A percentile compares a stretch with the other conserved stretches of the same genome.
phyloP scores from a whole-genome alignment of 2,329 filamentous ascomycete species.

The Juglanconis oblonga region DNA sequence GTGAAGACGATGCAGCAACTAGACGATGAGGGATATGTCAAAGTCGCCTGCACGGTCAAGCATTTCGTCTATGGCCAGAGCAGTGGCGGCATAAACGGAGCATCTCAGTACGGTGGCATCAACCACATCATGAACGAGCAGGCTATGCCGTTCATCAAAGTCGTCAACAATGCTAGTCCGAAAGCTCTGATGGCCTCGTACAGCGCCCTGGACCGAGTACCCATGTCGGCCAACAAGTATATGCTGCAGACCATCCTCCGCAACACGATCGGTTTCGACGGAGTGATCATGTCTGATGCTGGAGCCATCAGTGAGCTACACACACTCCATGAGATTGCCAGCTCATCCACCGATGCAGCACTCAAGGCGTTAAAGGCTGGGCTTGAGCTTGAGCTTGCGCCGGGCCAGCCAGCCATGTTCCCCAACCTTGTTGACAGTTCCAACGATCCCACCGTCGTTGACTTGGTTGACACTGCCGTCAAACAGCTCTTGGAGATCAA shows the following conservation, averaged over 20 bases:
- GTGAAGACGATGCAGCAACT: constrained; percentile 34
- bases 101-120: constrained; percentile 30
- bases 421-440: constrained; percentile 22
- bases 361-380: constrained; percentile 26
- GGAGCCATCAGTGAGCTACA: constrained; percentile 27
- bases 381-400: constrained; percentile 28
- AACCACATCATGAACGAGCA: constrained; percentile 34
- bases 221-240: constrained; percentile 30
- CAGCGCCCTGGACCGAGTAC: constrained; percentile 28
- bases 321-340: constrained; percentile 26
- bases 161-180: constrained; percentile 26
- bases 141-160: constrained; percentile 28
- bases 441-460: constrained; percentile 22
- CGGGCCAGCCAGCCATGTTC: constrained; percentile 23
- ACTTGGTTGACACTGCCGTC: constrained; percentile 26
- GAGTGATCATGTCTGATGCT: constrained; percentile 33
- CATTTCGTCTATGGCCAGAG: constrained; percentile 33
- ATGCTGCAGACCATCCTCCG: constrained; percentile 27
- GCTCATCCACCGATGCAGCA: constrained; percentile 26
- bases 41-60: constrained; percentile 34
- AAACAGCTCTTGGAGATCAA: constrained; percentile 28
- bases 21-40: constrained; percentile 29
- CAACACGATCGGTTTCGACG: constrained; percentile 29
- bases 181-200: constrained; percentile 32
- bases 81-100: constrained; percentile 32